Evolutionary conservation across 148 eudicot genomes (phyloP), one percentile per base, ranked within the genome.

Genomic region (Nyssa sinensis): DNA sequence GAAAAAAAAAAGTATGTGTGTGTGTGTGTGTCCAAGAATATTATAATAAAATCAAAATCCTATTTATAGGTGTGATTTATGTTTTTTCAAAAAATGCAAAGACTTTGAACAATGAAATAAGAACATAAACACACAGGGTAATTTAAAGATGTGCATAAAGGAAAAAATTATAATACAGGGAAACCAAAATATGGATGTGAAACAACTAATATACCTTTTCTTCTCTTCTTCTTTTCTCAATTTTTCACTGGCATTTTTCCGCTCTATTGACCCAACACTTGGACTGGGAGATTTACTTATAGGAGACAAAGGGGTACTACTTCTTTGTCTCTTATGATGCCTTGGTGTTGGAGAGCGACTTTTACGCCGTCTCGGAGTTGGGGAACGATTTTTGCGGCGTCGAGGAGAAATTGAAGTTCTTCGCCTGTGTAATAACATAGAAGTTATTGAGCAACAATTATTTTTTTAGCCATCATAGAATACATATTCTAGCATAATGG

Each of bases 341-440:
- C 81, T 90, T 64, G 90, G 88, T 66, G 88, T 84, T 37, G 90
- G 70, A 66, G 97, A 89, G 61, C 89, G 94, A 74, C 84, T 88
- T 82, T 78, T 89, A 79, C 75, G 93, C 53, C 87, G 90, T 80
- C 84, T 81, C 67, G 92, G 91, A 74, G 93, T 82, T 41, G 88
- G 89, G 23, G 98, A 88, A 72, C 83, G 91, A 75, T 87, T 84
- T 84, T 80, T 84, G 72, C 79, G 91, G 67, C 85, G 88, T 55
- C 89, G 75, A 23, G 91, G 87, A 29, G 97, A 89, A 44, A 83
- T 69, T 71, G 97, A 92, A 75, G 92, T 90, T 87, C 86, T 91
- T 75, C 92, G 75, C 83, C 98, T 94, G 95, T 88, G 83, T 44
- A 78, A 84, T 67, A 61, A 69, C 64, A 74, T 73, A 34, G 39